Conservation (phyloP, 257 asterid species). For the Solanum virginianum region DNA sequence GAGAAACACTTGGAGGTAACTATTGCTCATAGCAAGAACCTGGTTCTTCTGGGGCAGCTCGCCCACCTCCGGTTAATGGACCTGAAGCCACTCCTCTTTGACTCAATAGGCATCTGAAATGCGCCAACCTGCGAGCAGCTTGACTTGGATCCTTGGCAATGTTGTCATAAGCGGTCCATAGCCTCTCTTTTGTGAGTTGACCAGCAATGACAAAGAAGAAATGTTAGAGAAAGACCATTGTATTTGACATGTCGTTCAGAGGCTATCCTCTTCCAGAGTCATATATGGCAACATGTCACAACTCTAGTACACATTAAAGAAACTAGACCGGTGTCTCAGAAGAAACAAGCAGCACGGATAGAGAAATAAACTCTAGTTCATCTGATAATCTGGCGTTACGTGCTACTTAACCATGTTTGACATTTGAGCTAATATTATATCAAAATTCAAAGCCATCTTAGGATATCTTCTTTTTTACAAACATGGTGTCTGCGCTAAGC, state of each 20-base stretch:
- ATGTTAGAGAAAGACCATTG: neutral
- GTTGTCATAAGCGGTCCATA: constrained; percentile 58
- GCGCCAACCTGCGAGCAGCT: constrained; percentile 37
- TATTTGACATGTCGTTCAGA: neutral
- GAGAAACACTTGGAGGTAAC: neutral
- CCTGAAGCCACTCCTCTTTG: constrained; percentile 90
- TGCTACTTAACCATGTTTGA: neutral
- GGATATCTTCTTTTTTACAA: neutral
- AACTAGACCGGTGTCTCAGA: neutral
- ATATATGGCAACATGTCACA: neutral
- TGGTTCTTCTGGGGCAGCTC: constrained; percentile 52
- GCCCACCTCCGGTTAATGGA: constrained; percentile 55
- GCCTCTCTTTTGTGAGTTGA: constrained; percentile 42
- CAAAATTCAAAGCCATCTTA: neutral
- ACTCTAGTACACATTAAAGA: neutral
- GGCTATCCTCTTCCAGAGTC: neutral
- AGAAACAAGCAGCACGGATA: neutral
- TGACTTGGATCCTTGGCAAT: constrained; percentile 48
- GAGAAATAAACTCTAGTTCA: neutral
- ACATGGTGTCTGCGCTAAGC: neutral
- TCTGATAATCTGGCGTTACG: neutral
- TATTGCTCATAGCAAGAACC: constrained; percentile 72
- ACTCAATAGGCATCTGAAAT: constrained; percentile 76
- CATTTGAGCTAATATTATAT: neutral
- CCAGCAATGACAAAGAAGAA: neutral